Base-by-base conservation (phyloP, 1,284 basidiomycete genomes). In the Leccinum variabile region DNA sequence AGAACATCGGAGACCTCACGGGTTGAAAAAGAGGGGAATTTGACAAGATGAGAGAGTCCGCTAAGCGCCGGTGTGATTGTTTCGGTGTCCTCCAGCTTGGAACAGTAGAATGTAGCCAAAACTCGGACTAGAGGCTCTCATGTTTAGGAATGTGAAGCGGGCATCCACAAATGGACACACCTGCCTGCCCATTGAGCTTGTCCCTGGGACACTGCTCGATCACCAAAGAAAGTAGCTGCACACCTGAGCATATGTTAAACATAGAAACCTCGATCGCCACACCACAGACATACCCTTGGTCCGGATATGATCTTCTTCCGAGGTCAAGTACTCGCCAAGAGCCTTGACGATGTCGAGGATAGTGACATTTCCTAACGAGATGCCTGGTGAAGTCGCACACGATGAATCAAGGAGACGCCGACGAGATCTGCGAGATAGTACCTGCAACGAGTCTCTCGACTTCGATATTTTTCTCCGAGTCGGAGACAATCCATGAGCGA, bases 321-420 rank as follows among this genome's bases (percentile, higher is more conserved):
- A 88, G 0, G 92, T 96, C 32, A 99, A 81, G 70, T 91, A 94
- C 68, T 92, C 89, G 37, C 93, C 94, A 0, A 97, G 82, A 22
- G 88, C 87, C 70, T 92, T 93, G 14, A 98, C 94, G n/a, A 98
- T 78, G 62, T 89, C 83, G 3, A 97, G 80, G 6, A 98, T 79
- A n/a, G 86, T 83, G 30, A 84, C 76, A 16, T 79, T 74, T 33
- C 86, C 86, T 62, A 77, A 78, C 25, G 85, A 83, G 66, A 95
- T 84, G 69, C 86, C 94, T 95, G 75, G 54, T 22, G 63, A 65
- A 64, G 67, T 59, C 64, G 39, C 44, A 22, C 63, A 54, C 30
- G 39, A 57, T 59, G 55, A 54, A 52, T 18, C 57, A 49, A 62
- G 54, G 63, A 56, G 64, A 39, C 56, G 37, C 33, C 37, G 55